Percentiles rank a stretch among this genome's conserved stretches.
Evolutionary conservation across 768 basidiomycete genomes (phyloP).

Genomic region (Strobilomyces echinocephalus): DNA sequence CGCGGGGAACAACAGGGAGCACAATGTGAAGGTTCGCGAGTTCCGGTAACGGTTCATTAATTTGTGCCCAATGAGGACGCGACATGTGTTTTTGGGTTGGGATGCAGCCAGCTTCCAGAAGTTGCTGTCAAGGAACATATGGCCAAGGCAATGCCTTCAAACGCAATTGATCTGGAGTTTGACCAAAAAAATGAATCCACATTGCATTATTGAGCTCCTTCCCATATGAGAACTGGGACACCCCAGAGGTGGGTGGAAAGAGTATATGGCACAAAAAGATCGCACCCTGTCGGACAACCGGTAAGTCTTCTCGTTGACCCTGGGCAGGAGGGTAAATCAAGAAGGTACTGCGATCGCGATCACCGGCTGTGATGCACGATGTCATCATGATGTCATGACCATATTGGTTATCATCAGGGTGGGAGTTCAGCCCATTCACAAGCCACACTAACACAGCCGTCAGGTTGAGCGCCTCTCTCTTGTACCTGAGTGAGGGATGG

Average conservation of each 20-base stretch:
- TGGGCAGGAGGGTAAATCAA: not conserved
- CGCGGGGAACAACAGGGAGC: not conserved
- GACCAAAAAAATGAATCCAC: not conserved
- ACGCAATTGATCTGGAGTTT: not conserved
- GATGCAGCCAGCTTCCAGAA: not conserved
- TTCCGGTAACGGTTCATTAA: not conserved
- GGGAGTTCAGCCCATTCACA: constrained; percentile 1
- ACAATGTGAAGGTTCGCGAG: not conserved
- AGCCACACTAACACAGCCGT: constrained; percentile 7
- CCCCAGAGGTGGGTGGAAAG: not conserved
- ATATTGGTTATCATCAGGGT: constrained; percentile 2
- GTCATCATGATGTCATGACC: constrained; percentile 3
- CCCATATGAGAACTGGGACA: not conserved
- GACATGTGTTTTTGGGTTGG: constrained; percentile 5
- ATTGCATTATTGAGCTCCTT: not conserved
- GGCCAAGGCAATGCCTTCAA: not conserved
- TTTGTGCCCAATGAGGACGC: not conserved
- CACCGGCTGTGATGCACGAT: not conserved
- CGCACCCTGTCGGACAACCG: constrained; percentile 2
- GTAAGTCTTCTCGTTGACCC: not conserved
- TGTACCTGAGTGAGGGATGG: constrained; percentile 1
- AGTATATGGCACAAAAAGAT: not conserved
- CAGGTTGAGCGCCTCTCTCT: constrained; percentile 2
- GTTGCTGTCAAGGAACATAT: not conserved
- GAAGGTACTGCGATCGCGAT: not conserved